Evolutionary conservation across 257 asterid genomes (phyloP).

Genomic region (Przewalskia tangutica): DNA sequence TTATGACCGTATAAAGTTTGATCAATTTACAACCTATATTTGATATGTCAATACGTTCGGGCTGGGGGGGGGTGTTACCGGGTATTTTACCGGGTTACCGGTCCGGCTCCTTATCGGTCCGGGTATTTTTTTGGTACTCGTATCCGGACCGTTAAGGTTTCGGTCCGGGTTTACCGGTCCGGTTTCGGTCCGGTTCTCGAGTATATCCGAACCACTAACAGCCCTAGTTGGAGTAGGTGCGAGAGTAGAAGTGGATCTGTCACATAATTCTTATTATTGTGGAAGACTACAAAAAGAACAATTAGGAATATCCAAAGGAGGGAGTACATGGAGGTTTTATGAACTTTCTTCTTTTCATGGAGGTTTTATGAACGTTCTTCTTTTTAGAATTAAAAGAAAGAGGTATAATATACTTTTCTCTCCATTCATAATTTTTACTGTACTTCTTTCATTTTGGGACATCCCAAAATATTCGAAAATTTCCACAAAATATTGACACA

Average conservation of each 20-base stretch:
- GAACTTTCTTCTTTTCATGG: neutral
- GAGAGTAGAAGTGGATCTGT: neutral
- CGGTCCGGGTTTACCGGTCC: no score
- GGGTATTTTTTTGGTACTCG: no score
- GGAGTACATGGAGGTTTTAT: neutral
- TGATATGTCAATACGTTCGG: no score
- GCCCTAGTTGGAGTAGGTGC: neutral
- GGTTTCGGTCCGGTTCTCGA: no score
- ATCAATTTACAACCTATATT: no score
- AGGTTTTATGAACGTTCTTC: neutral
- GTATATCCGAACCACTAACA: no score
- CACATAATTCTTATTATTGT: neutral
- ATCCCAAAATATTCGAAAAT: neutral
- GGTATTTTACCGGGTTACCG: no score
- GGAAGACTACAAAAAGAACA: neutral
- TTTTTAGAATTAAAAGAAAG: neutral
- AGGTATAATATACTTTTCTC: neutral
- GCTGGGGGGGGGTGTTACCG: no score
- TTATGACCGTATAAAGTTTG: no score
- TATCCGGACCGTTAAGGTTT: no score
- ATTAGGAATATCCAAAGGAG: neutral
- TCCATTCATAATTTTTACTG: neutral
- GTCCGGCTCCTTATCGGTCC: no score
- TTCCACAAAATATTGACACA: neutral
- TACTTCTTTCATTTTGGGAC: neutral